A percentile compares a stretch with the other conserved stretches of the same genome.
phyloP scores from a whole-genome alignment of 345 rosid species.

The Euclidium syriacum region DNA sequence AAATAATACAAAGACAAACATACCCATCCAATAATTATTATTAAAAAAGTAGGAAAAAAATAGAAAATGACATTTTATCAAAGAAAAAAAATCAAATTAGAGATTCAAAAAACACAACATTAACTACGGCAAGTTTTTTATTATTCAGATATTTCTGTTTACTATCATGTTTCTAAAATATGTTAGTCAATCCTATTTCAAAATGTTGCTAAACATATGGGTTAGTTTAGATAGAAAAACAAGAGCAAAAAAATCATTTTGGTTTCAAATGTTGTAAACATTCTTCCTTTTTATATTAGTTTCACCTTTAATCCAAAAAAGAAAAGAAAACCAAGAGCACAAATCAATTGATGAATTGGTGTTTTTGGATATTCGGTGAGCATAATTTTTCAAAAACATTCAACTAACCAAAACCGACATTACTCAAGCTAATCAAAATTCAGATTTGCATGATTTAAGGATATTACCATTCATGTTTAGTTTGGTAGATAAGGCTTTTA shows the following conservation, averaged over 20 bases:
- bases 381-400: neutral
- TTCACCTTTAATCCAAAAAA: too few species aligned
- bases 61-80: neutral
- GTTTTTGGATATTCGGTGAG: neutral
- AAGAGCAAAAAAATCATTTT: too few species aligned
- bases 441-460: neutral
- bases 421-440: neutral
- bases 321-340: neutral
- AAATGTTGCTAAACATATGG: constrained; percentile 1
- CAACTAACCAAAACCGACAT: neutral
- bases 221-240: neutral
- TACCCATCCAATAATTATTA: constrained; percentile 19
- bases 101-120: neutral
- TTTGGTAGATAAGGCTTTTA: neutral
- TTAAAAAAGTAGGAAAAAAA: neutral
- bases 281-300: too few species aligned
- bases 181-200: neutral
- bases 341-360: too few species aligned
- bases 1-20: constrained; percentile 23
- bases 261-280: too few species aligned
- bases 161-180: neutral
- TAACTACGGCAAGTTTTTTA: too few species aligned
- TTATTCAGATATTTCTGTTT: neutral
- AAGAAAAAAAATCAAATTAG: neutral
- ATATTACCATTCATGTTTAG: neutral